Percentiles rank a stretch among this genome's conserved stretches.
These are phyloP conservation scores for Striga asiatica DNA, from an alignment of 257 asterid genomes.

Conservation along the genomic window DNA sequence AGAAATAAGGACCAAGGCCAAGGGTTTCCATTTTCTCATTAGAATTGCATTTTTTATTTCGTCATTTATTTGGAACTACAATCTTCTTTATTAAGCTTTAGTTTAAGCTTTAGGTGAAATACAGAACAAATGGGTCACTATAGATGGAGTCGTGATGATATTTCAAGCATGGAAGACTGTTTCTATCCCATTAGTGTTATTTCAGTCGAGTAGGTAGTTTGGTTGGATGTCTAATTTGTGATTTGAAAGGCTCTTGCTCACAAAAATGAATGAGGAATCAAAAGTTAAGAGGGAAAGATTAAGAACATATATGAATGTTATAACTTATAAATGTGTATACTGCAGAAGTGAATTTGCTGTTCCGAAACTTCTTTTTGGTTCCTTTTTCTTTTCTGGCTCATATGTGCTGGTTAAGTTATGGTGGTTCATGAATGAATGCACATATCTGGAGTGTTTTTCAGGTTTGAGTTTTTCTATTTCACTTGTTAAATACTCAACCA, in stretches of 20 bases:
- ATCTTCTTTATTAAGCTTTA: not conserved
- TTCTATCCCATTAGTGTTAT: not conserved
- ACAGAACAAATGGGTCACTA: not conserved
- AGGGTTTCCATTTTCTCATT: no score
- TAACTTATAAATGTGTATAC: not conserved
- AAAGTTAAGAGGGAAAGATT: not conserved
- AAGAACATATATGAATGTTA: not conserved
- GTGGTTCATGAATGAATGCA: not conserved
- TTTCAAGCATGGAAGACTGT: not conserved
- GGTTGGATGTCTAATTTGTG: not conserved
- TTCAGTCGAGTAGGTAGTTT: constrained; percentile 1
- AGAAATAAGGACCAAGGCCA: no score
- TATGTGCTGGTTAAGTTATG: not conserved
- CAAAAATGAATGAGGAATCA: not conserved
- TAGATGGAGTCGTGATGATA: not conserved
- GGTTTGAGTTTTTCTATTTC: no score
- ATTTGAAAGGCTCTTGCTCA: not conserved
- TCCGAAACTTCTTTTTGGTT: no score
- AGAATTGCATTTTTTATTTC: not conserved
- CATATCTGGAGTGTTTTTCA: not conserved
- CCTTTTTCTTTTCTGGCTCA: no score
- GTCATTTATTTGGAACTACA: not conserved
- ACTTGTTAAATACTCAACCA: no score
- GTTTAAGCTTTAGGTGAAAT: not conserved
- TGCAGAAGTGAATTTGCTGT: not conserved